Conservation (phyloP, 495 filamentous ascomycete genomes). For the Aspergillus nidulans region DNA sequence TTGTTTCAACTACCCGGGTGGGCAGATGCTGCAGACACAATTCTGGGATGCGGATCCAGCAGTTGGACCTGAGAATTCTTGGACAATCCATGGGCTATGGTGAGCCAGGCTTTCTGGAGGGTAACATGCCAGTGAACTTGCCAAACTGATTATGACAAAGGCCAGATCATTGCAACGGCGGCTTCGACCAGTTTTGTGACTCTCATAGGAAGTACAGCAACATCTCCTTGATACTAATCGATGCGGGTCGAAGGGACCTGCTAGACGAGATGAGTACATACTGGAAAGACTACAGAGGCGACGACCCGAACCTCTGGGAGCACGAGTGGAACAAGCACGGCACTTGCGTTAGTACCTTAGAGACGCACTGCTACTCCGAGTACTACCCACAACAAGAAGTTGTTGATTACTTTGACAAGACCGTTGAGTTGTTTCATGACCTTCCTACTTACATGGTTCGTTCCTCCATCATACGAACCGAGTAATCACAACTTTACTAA, state of each 20-base stretch:
- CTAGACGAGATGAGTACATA: constrained; percentile 71
- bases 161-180: constrained; percentile 86
- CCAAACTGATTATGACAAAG: constrained; percentile 16
- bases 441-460: constrained; percentile 43
- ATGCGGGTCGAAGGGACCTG: constrained; percentile 57
- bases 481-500: constrained; percentile 4
- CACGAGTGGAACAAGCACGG: constrained; percentile 90
- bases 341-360: constrained; percentile 56
- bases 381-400: constrained; percentile 62
- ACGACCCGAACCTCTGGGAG: constrained; percentile 69
- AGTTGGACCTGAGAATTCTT: constrained; percentile 68
- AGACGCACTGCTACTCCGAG: constrained; percentile 65
- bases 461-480: neutral
- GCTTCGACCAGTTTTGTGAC: constrained; percentile 71
- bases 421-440: constrained; percentile 46
- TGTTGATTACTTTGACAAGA: constrained; percentile 57
- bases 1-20: constrained; percentile 80
- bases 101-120: constrained; percentile 18
- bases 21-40: constrained; percentile 74
- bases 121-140: neutral
- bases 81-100: constrained; percentile 90
- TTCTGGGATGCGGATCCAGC: constrained; percentile 78
- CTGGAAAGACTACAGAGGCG: constrained; percentile 66
- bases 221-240: constrained; percentile 62
- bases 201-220: constrained; percentile 62